phyloP scores from a whole-genome alignment of 306 rosid species.

The Rosa rugosa region DNA sequence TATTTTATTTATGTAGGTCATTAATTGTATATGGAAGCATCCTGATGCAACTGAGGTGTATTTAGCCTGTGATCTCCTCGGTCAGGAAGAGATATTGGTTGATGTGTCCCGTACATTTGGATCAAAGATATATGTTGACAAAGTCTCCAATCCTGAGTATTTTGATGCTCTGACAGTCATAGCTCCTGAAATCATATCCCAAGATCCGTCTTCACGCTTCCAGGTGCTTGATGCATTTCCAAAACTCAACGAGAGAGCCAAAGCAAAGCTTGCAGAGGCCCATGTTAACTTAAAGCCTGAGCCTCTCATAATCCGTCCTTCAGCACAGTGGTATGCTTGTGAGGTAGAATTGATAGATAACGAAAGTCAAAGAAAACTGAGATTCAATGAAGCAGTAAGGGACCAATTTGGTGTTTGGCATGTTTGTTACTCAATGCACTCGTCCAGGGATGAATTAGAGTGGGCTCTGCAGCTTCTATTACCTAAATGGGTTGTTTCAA shows the following conservation, averaged over 20 bases:
- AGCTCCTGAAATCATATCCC: constrained; percentile 57
- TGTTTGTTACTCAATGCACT: constrained; percentile 80
- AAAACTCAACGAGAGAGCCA: constrained; percentile 55
- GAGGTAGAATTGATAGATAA: constrained; percentile 43
- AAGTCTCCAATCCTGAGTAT: constrained; percentile 48
- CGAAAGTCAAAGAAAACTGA: constrained; percentile 43
- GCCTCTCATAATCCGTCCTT: constrained; percentile 79
- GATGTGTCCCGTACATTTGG: constrained; percentile 71
- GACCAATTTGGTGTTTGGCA: constrained; percentile 87
- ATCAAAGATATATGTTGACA: constrained; percentile 62
- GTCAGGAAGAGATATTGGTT: constrained; percentile 73
- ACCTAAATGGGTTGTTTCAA: constrained; percentile 90
- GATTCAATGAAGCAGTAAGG: constrained; percentile 57
- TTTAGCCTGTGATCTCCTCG: constrained; percentile 66
- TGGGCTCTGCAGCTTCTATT: constrained; percentile 75
- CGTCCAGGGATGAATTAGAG: constrained; percentile 80
- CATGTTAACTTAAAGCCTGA: constrained; percentile 40
- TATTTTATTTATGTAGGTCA: constrained; percentile 45
- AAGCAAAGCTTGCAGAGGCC: constrained; percentile 50
- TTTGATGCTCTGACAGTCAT: constrained; percentile 47
- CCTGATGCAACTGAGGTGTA: constrained; percentile 60
- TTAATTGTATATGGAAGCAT: constrained; percentile 83
- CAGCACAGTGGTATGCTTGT: constrained; percentile 79
- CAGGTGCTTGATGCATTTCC: constrained; percentile 69
- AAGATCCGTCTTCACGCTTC: constrained; percentile 71